phyloP scores from a whole-genome alignment of 2,329 filamentous ascomycete species.

The Aspergillus sp. region DNA sequence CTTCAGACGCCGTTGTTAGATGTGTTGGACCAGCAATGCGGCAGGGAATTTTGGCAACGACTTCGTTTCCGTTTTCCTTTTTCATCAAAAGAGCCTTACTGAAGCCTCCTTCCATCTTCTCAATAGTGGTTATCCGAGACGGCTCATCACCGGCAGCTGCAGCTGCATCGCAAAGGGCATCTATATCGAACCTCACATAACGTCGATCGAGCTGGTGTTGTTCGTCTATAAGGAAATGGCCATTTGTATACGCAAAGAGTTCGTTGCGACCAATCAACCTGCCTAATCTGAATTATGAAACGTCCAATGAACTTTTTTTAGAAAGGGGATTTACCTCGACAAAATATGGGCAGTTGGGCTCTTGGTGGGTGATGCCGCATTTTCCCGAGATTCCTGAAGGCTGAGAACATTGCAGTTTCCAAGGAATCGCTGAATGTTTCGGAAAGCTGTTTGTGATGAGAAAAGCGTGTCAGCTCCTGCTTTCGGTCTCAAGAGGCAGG shows the following conservation, averaged over 20 bases:
- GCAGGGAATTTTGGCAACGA: slow-evolving; percentile 27
- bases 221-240: slow-evolving; percentile 20
- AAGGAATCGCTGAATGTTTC: too few species aligned
- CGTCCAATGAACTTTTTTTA: background rate
- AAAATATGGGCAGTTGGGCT: slow-evolving; percentile 2
- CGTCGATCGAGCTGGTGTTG: slow-evolving; percentile 14
- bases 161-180: slow-evolving; percentile 15
- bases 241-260: slow-evolving; percentile 23
- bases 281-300: slow-evolving; percentile 7
- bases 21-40: slow-evolving; percentile 20
- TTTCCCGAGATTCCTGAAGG: background rate
- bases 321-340: slow-evolving; percentile 1
- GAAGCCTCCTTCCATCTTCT: slow-evolving; percentile 25
- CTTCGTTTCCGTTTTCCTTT: slow-evolving; percentile 19
- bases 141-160: slow-evolving; percentile 4
- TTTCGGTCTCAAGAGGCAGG: too few species aligned
- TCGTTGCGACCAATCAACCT: slow-evolving; percentile 13
- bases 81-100: slow-evolving; percentile 25
- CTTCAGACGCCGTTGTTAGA: slow-evolving; percentile 24
- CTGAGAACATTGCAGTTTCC: background rate
- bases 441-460: too few species aligned
- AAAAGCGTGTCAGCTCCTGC: too few species aligned
- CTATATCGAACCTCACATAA: slow-evolving; percentile 17
- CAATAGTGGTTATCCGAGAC: slow-evolving; percentile 11
- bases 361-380: background rate